Evolutionary conservation across 2,329 filamentous ascomycete species (phyloP).

Genomic region (Aspergillus chevalieri): DNA sequence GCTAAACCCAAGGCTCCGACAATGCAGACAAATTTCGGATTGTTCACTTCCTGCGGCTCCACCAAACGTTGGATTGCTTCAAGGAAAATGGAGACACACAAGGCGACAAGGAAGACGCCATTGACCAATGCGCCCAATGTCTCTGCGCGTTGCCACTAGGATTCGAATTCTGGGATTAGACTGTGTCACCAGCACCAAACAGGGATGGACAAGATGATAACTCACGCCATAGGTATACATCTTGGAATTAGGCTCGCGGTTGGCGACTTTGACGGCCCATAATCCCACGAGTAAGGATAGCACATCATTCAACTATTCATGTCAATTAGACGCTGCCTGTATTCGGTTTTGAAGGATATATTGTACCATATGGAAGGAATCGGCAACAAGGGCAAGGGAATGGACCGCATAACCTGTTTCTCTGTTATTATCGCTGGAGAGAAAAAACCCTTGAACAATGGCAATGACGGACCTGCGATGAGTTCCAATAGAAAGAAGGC

Average conservation of each 20-base stretch:
- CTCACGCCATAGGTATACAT: conserved; percentile 90
- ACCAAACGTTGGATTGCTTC: conserved; percentile 90
- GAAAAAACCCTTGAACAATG: background rate
- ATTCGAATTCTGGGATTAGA: background rate
- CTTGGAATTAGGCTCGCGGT: conserved; percentile 71
- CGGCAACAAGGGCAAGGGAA: conserved; percentile 87
- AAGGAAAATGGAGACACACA: conserved; percentile 93
- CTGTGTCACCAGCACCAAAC: background rate
- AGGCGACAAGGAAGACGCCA: conserved; percentile 91
- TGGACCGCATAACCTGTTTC: conserved; percentile 67
- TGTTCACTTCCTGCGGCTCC: conserved; percentile 78
- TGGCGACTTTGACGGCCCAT: conserved; percentile 89
- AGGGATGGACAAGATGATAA: conserved; percentile 12
- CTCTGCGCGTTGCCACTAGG: conserved; percentile 89
- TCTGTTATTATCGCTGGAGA: conserved; percentile 8
- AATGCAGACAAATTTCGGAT: conserved; percentile 80
- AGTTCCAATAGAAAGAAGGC: conserved; percentile 88
- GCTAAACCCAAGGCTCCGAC: conserved; percentile 80
- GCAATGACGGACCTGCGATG: conserved; percentile 53
- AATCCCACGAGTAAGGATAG: conserved; percentile 86
- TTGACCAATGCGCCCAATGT: conserved; percentile 95
- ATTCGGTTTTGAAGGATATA: background rate
- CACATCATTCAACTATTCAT: conserved; percentile 82
- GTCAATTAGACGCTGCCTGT: background rate
- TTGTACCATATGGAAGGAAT: conserved; percentile 94